These are phyloP conservation scores for Fusarium luffae DNA, from an alignment of 2,329 filamentous ascomycete species.

Conservation along the genomic window DNA sequence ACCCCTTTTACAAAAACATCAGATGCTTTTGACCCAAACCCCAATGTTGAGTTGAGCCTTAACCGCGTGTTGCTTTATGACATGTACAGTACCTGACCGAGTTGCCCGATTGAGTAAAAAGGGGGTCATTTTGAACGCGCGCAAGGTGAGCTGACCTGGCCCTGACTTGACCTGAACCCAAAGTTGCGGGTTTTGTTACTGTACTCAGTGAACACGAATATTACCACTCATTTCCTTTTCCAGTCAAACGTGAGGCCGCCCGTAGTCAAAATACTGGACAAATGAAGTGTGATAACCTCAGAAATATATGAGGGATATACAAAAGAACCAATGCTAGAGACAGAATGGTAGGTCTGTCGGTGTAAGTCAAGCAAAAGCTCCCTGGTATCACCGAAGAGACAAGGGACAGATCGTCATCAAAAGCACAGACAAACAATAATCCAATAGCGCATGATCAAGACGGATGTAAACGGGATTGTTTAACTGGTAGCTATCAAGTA, in stretches of 20 bases:
- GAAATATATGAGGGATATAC: conserved; percentile 33
- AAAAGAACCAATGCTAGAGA: conserved; percentile 21
- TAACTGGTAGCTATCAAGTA: conserved; percentile 30
- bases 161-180: not conserved
- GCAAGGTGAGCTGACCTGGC: conserved; percentile 31
- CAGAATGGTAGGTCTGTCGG: conserved; percentile 22
- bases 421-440: conserved; percentile 3
- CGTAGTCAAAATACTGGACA: not conserved
- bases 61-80: conserved; percentile 28
- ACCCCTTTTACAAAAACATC: conserved; percentile 15
- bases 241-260: conserved; percentile 27
- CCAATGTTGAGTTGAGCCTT: not conserved
- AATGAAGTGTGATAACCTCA: not conserved
- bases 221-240: conserved; percentile 2
- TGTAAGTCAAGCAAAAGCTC: conserved; percentile 12
- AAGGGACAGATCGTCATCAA: conserved; percentile 14
- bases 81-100: conserved; percentile 21
- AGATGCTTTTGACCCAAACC: conserved; percentile 9
- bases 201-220: not conserved
- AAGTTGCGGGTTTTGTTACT: not conserved
- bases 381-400: conserved; percentile 31
- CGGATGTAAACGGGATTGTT: conserved; percentile 19
- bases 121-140: conserved; percentile 3
- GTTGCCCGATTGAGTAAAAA: conserved; percentile 12
- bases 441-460: not conserved